These are phyloP conservation scores for Triticum aestivum DNA, from an alignment of 176 grass and related monocot species.

Conservation along the genomic window IWGSC_CS_RefSeq_v2.1 NC_057806.1:315217577-315218076, in stretches of 20 bases:
- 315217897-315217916: too few relatives aligned
- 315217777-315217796: background rate
- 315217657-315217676: conserved; percentile 4
- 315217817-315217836: background rate
- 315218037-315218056: conserved; percentile 16
- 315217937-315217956: conserved; percentile 48
- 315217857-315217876: background rate
- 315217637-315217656: background rate
- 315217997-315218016: conserved; percentile 94
- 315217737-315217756: background rate
- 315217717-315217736: background rate
- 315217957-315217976: conserved; percentile 93
- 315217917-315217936: background rate
- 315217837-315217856: background rate
- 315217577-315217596: conserved; percentile 25
- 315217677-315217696: background rate
- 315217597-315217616: conserved; percentile 30
- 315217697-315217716: conserved; percentile 7
- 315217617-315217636: conserved; percentile 6
- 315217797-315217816: background rate
- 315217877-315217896: background rate
- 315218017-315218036: conserved; percentile 82
- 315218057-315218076: background rate
- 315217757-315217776: background rate
- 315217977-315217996: conserved; percentile 79